Percentiles rank a stretch among this genome's conserved stretches.
phyloP scores from a whole-genome alignment of 108 stramenopile genomes.

The Cylindrotheca closterium region DNA sequence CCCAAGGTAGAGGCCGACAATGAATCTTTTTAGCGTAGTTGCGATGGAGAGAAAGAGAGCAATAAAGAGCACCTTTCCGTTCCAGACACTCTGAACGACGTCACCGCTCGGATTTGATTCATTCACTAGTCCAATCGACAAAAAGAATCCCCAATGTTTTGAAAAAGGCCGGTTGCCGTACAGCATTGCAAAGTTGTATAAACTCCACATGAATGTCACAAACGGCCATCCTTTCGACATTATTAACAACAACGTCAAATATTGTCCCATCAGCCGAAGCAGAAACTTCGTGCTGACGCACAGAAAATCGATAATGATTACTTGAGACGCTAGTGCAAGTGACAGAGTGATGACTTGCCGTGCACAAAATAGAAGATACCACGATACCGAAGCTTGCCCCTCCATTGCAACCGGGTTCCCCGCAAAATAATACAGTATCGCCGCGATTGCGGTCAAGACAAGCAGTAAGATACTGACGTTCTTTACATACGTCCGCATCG shows the following conservation, averaged over 20 bases:
- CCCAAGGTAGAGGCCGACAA: constrained; percentile 60
- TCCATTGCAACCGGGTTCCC: not conserved
- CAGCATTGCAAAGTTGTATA: constrained; percentile 30
- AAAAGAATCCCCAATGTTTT: constrained; percentile 43
- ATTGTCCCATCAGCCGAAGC: constrained; percentile 12
- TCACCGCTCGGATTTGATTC: constrained; percentile 10
- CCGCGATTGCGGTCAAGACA: not conserved
- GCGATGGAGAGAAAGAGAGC: constrained; percentile 40
- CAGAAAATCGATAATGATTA: constrained; percentile 40
- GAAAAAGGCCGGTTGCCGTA: constrained; percentile 21
- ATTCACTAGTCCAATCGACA: constrained; percentile 6
- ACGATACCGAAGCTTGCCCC: constrained; percentile 29
- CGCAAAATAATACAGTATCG: not conserved
- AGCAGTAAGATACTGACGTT: not conserved
- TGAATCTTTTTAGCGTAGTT: constrained; percentile 62
- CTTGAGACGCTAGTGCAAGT: constrained; percentile 21
- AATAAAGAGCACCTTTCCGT: constrained; percentile 35
- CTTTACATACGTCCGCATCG: not conserved
- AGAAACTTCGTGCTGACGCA: constrained; percentile 21
- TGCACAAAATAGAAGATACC: constrained; percentile 37
- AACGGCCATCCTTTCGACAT: constrained; percentile 58
- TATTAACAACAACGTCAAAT: constrained; percentile 31
- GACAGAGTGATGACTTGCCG: constrained; percentile 35
- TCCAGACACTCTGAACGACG: not conserved
- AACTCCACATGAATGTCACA: constrained; percentile 33